A percentile compares a stretch with the other conserved stretches of the same genome.
These are phyloP conservation scores for Cucumis sativus DNA, from an alignment of 306 rosid species.

Conservation along the genomic window DNA sequence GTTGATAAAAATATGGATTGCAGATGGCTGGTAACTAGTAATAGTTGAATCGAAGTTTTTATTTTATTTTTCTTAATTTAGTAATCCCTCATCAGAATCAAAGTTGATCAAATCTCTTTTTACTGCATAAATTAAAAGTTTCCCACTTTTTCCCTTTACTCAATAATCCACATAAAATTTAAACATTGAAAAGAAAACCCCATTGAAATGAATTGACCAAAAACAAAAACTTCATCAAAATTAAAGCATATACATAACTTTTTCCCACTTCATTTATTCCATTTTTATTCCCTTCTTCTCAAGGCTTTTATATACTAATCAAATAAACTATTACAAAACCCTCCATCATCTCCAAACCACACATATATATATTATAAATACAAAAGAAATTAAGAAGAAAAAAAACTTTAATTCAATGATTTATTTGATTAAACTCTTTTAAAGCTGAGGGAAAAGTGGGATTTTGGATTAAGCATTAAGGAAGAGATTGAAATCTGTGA, in stretches of 20 bases:
- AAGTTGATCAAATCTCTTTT: background rate
- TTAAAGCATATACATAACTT: background rate
- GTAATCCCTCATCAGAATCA: background rate
- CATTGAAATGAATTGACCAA: background rate
- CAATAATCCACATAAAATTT: background rate
- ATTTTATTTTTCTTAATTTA: too few relatives aligned
- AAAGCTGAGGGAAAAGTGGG: background rate
- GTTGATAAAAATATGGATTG: too few relatives aligned
- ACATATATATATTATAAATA: background rate
- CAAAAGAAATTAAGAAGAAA: background rate
- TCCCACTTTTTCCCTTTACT: background rate
- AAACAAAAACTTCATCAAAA: background rate
- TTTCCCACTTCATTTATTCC: background rate
- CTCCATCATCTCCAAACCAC: background rate
- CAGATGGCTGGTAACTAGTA: too few relatives aligned
- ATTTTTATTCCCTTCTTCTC: background rate
- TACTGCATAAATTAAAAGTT: background rate
- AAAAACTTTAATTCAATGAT: background rate
- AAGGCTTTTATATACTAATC: background rate
- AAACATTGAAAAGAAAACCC: background rate
- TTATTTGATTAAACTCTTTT: background rate
- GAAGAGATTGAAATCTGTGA: conserved; percentile 18
- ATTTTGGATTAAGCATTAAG: conserved; percentile 10
- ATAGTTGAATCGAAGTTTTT: too few relatives aligned
- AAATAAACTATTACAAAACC: background rate